Conservation (phyloP, 2,329 filamentous ascomycete species). For the Colletotrichum plurivorum region DNA sequence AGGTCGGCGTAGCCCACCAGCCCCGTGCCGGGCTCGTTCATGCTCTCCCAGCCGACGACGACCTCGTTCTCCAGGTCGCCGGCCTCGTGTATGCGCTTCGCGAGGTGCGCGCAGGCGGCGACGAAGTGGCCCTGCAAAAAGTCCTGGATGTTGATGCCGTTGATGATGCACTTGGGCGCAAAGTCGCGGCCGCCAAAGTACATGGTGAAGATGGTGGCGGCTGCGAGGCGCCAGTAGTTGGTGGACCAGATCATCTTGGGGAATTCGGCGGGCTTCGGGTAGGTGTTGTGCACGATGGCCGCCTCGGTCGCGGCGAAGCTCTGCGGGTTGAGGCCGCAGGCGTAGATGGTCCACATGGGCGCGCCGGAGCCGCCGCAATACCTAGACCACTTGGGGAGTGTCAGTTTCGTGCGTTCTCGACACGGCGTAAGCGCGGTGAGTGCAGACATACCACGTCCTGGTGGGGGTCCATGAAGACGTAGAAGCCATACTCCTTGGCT, state of each 20-base stretch:
- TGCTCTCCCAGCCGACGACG: conserved; percentile 94
- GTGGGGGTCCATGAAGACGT: conserved; percentile 98
- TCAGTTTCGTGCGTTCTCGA: neutral
- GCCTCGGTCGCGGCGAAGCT: conserved; percentile 90
- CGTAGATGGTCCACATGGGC: conserved; percentile 98
- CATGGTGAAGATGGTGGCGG: conserved; percentile 91
- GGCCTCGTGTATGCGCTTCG: conserved; percentile 87
- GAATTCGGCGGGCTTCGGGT: conserved; percentile 85
- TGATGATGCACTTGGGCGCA: conserved; percentile 94
- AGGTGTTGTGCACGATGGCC: conserved; percentile 95
- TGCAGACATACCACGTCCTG: conserved; percentile 85
- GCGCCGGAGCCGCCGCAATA: conserved; percentile 95
- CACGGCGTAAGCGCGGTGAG: neutral
- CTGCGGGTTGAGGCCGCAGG: conserved; percentile 89
- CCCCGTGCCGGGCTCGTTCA: conserved; percentile 95
- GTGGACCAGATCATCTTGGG: conserved; percentile 99
- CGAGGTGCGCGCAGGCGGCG: conserved; percentile 83
- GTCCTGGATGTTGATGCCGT: conserved; percentile 96
- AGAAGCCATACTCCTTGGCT: conserved; percentile 93
- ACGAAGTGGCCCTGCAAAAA: conserved; percentile 92
- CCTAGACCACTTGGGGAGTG: conserved; percentile 80
- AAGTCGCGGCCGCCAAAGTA: conserved; percentile 95
- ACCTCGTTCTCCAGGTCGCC: conserved; percentile 89
- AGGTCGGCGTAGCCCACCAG: conserved; percentile 88
- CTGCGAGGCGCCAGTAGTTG: conserved; percentile 91